Conservation (phyloP, 177 flowering plant species). For the Tripterygium wilfordii region DNA sequence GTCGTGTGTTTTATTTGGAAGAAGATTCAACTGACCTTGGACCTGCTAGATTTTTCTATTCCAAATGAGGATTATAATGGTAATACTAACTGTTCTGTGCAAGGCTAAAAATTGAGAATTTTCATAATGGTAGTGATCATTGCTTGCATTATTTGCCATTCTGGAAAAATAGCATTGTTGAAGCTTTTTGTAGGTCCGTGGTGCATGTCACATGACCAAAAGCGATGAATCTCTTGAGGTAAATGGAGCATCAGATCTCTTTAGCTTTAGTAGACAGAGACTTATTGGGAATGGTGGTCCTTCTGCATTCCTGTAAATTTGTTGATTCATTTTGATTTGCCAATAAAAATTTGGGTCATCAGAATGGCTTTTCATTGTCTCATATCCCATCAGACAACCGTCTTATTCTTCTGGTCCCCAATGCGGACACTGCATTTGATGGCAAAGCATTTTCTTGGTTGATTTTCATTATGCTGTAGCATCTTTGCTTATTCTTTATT, state of each 20-base stretch:
- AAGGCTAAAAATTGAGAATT: too few relatives aligned
- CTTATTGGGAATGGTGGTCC: constrained; percentile 17
- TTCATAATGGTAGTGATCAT: too few relatives aligned
- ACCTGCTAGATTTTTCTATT: too few relatives aligned
- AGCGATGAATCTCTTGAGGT: constrained; percentile 17
- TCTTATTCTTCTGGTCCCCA: constrained; percentile 15
- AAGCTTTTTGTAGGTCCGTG: constrained; percentile 16
- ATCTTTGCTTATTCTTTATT: constrained; percentile 1
- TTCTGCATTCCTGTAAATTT: constrained; percentile 8
- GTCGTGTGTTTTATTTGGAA: too few relatives aligned
- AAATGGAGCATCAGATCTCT: constrained; percentile 14
- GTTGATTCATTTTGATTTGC: constrained; percentile 8
- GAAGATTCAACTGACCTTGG: too few relatives aligned
- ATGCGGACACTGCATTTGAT: constrained; percentile 1
- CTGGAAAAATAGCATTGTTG: constrained; percentile 8
- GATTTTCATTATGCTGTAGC: constrained; percentile 2
- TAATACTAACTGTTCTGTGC: too few relatives aligned
- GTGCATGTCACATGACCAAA: constrained; percentile 20
- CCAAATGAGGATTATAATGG: too few relatives aligned
- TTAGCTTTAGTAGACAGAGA: constrained; percentile 7
- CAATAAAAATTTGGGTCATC: constrained; percentile 9
- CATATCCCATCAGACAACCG: constrained; percentile 3
- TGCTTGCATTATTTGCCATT: constrained; percentile 16
- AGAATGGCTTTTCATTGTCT: constrained; percentile 5
- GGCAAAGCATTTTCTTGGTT: background rate